These are phyloP conservation scores for Pseudisothecium myosuroides DNA, from an alignment of 225 moss, liverwort and hornwort species.

Conservation along the genomic window DNA sequence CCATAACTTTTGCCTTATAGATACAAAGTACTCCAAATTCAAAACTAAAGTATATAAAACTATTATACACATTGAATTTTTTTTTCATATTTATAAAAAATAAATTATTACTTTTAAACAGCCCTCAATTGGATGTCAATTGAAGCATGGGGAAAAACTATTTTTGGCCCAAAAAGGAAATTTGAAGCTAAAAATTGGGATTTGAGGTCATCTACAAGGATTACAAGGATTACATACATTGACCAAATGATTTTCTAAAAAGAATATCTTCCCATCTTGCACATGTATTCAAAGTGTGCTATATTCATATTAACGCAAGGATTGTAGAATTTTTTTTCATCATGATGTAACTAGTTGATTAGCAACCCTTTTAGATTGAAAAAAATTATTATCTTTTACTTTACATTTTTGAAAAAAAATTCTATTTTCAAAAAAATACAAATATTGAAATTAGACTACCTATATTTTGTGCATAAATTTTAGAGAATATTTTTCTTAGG, in stretches of 20 bases:
- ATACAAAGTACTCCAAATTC: neutral
- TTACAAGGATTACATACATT: neutral
- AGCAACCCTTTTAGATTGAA: neutral
- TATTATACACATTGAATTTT: neutral
- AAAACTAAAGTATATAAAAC: neutral
- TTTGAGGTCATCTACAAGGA: rapidly evolving
- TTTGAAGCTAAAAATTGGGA: neutral
- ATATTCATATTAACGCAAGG: neutral
- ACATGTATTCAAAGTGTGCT: neutral
- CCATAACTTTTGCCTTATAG: neutral
- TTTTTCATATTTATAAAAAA: neutral
- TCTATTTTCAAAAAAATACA: neutral
- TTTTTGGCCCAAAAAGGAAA: neutral
- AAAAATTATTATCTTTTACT: neutral
- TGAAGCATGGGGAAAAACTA: rapidly evolving
- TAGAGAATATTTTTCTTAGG: neutral
- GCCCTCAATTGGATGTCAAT: rapidly evolving
- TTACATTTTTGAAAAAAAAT: too few species aligned
- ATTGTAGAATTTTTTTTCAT: neutral
- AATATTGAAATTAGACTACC: too few species aligned
- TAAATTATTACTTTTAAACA: neutral
- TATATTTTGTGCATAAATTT: neutral
- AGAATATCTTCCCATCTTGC: neutral
- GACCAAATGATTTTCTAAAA: neutral
- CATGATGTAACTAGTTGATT: neutral